Evolutionary conservation across 768 basidiomycete species (phyloP), one percentile per base, ranked within the genome.

Genomic region (Baorangia bicolor): DNA sequence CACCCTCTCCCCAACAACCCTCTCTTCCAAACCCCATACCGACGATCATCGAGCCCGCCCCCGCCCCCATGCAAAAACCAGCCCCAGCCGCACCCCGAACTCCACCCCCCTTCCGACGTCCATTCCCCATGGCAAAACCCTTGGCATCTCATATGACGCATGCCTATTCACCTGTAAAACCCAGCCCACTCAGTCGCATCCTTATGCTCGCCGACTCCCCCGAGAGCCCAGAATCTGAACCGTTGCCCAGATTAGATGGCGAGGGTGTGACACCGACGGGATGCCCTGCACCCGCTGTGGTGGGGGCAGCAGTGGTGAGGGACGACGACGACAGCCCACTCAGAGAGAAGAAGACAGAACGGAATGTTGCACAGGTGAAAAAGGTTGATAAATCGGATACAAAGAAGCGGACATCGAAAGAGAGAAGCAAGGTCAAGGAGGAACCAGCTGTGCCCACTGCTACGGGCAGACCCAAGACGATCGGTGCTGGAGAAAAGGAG

Each of bases 101-200:
- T 2, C 68, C 69, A 13, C 51, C 55, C 4, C 50, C 63, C n/a
- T n/a, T 14, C 16, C 74, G 71, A 27, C 76, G 69, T n/a, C 76
- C 81, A 2, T 90, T 87, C 73, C 87, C 87, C 0, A 73, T 86
- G 42, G 87, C 88, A 2, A 91, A 88, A 63, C 88, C 90, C 12
- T 74, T 86, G 46, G 85, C 82, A 2, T 72, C 77, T 51, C 83
- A 79, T 52, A 88, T 90, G 85, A 77, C 81, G 5, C 90, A 93
- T 59, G 88, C 90, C 0, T 93, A 92, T 59, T 92, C 91, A 0
- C 90, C 90, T 28, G 85, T 77, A 3, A 86, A 84, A 67, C 90
- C 91, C 0, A 91, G 88, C 58, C 90, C 90, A 3, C 77, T 93
- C 31, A 90, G 88, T 56, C 81, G 90, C 12, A 90, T 92, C 50